Evolutionary conservation across 116 monocot genomes (phyloP), one percentile per base, ranked within the genome.

Genomic region (Phalaenopsis hybrid): DNA sequence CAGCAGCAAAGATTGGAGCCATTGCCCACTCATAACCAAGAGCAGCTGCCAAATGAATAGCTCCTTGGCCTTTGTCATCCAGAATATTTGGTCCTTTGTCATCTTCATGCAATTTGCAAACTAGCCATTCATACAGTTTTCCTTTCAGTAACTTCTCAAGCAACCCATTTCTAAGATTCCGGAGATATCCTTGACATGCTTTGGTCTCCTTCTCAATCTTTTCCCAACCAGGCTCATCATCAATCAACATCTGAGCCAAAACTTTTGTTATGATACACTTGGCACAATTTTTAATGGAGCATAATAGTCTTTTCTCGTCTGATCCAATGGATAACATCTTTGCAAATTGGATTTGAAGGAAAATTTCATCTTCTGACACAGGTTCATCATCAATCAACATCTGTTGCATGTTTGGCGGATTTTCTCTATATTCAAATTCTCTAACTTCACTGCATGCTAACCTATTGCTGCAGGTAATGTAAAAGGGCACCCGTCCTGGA

Each of bases 1-100:
- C 92, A 87, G 86, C 82, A 85, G 79, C 58, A 78, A 92, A 63
- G 80, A 92, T 86, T 41, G 92, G 79, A 23, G 50, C 77, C 75
- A 94, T 83, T 52, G 90, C 94, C 94, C 94, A 92, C 75, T 92
- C 89, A 88, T 90, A 90, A 58, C 94, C 94, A 59, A 94, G 92
- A 82, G 92, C 88, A 80, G 92, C 90, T 79, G 90, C 89, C 75
- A 92, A 84, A 70, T 94, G 94, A 76, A 94, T 89, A 28, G 84
- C 86, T 48, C 94, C 94, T 77, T 83, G 89, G 4, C 94, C 94
- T 43, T 85, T 80, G 79, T 74, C 80, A 83, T 94, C 89, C 76
- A 90, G 86, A 15, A 85, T 68, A 75, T 86, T 85, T 46, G 83
- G 84, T 48, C 91, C 90, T 82, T 87, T 88, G 44, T 86, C 94